Conservation (phyloP, 306 rosid genomes). For the Amphicarpaea edgeworthii region DNA sequence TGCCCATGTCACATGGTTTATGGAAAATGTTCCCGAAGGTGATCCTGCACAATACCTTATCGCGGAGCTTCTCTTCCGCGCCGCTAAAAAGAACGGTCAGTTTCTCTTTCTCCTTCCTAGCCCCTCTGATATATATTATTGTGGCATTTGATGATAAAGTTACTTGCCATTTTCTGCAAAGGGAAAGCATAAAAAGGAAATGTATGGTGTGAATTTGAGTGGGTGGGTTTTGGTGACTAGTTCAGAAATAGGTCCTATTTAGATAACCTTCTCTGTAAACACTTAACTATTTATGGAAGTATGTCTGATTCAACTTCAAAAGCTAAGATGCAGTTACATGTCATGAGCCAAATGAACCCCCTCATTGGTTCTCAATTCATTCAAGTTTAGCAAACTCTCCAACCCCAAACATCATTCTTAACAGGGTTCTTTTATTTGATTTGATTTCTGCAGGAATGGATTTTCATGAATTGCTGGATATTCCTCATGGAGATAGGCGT, state of each 20-base stretch:
- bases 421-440: too few relatives aligned
- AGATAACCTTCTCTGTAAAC: neutral
- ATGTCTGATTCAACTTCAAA: neutral
- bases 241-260: neutral
- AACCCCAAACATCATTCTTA: neutral
- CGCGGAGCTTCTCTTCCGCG: conserved; percentile 76
- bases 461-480: conserved; percentile 69
- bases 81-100: conserved; percentile 74
- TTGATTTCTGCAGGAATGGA: conserved; percentile 61
- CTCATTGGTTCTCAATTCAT: conserved; percentile 3
- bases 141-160: neutral
- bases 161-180: neutral
- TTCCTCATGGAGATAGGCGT: conserved; percentile 72
- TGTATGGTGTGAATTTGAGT: neutral
- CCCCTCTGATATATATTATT: conserved; percentile 8
- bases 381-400: neutral
- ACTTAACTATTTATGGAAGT: neutral
- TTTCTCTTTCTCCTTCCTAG: conserved; percentile 31
- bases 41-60: conserved; percentile 82
- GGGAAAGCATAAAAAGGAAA: neutral
- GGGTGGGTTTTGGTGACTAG: neutral
- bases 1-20: conserved; percentile 72
- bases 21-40: conserved; percentile 74
- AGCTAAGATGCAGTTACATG: neutral
- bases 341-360: neutral